Percentiles rank a stretch among this genome's conserved stretches.
phyloP scores from a whole-genome alignment of 2,329 filamentous ascomycete genomes.

The Pseudodiploospora longispora region DNA sequence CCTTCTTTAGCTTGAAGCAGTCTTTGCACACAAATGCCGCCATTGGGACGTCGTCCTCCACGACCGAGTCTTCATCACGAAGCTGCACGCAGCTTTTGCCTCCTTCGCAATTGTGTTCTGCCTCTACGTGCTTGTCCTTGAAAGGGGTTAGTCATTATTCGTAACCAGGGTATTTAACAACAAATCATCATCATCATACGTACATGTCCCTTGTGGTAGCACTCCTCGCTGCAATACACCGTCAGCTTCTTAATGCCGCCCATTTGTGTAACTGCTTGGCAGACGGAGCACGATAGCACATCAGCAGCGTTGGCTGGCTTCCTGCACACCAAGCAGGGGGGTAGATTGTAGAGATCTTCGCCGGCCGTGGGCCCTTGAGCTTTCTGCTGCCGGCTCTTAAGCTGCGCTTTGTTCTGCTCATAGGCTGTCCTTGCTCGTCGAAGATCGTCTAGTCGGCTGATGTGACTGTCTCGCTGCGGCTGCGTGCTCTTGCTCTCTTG shows the following conservation, averaged over 20 bases:
- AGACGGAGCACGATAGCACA: conserved; percentile 36
- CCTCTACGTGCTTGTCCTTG: conserved; percentile 31
- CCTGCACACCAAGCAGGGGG: conserved; percentile 32
- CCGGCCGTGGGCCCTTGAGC: conserved; percentile 19
- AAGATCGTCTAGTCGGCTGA: conserved; percentile 36
- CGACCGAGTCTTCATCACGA: conserved; percentile 30
- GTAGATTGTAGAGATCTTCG: conserved; percentile 28
- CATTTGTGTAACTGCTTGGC: conserved; percentile 33
- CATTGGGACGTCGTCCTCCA: conserved; percentile 25
- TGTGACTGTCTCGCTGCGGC: conserved; percentile 30
- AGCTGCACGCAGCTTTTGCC: conserved; percentile 32
- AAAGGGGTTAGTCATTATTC: conserved; percentile 15
- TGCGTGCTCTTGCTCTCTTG: conserved; percentile 21
- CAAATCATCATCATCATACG: conserved; percentile 12
- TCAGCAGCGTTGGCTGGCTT: conserved; percentile 24
- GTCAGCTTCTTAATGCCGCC: conserved; percentile 27
- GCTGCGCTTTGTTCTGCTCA: conserved; percentile 34
- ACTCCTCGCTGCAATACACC: conserved; percentile 38
- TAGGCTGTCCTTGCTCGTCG: conserved; percentile 40
- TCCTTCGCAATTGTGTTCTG: conserved; percentile 33
- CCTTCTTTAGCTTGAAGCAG: conserved; percentile 30
- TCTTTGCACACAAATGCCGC: conserved; percentile 32
- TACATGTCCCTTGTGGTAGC: conserved; percentile 33
- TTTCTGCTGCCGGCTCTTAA: conserved; percentile 25
- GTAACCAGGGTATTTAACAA: not conserved